Evolutionary conservation across 768 basidiomycete genomes (phyloP).

Genomic region (Termitomyces sp.): DNA sequence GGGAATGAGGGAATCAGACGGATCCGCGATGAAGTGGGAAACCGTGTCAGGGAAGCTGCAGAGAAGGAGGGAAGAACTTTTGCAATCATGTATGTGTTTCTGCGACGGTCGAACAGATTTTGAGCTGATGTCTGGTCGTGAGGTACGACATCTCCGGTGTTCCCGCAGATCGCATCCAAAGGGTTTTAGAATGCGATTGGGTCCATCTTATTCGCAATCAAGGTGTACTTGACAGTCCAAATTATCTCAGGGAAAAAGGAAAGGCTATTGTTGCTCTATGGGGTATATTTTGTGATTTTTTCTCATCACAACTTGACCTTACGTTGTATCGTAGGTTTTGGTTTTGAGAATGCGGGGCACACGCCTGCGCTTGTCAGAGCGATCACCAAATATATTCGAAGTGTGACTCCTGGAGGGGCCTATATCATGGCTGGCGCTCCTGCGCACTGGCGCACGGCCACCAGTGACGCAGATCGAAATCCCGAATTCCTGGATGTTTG

Average conservation of each 20-base stretch:
- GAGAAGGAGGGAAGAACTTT: slow-evolving; percentile 78
- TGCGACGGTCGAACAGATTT: neutral
- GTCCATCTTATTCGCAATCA: slow-evolving; percentile 58
- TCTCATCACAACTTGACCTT: neutral
- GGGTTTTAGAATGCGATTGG: slow-evolving; percentile 69
- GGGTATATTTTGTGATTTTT: slow-evolving; percentile 34
- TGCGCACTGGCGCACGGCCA: slow-evolving; percentile 69
- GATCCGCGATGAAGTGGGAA: slow-evolving; percentile 66
- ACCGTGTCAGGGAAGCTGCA: slow-evolving; percentile 67
- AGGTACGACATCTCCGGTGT: slow-evolving; percentile 87
- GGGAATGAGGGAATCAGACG: slow-evolving; percentile 52
- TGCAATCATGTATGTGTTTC: slow-evolving; percentile 67
- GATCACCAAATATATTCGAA: slow-evolving; percentile 52
- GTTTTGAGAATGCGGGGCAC: slow-evolving; percentile 56
- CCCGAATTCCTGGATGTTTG: slow-evolving; percentile 63
- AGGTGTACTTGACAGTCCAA: slow-evolving; percentile 62
- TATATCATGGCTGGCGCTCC: slow-evolving; percentile 71
- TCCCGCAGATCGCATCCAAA: slow-evolving; percentile 61
- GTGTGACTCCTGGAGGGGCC: slow-evolving; percentile 62
- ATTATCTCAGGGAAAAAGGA: slow-evolving; percentile 65
- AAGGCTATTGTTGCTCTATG: slow-evolving; percentile 70
- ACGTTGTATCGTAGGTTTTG: slow-evolving; percentile 46
- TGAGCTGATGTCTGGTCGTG: neutral
- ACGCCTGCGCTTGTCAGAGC: slow-evolving; percentile 52
- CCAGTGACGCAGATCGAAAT: slow-evolving; percentile 64